These are phyloP conservation scores for Mycena rebaudengoi DNA, from an alignment of 768 basidiomycete species.

Conservation along the genomic window DNA sequence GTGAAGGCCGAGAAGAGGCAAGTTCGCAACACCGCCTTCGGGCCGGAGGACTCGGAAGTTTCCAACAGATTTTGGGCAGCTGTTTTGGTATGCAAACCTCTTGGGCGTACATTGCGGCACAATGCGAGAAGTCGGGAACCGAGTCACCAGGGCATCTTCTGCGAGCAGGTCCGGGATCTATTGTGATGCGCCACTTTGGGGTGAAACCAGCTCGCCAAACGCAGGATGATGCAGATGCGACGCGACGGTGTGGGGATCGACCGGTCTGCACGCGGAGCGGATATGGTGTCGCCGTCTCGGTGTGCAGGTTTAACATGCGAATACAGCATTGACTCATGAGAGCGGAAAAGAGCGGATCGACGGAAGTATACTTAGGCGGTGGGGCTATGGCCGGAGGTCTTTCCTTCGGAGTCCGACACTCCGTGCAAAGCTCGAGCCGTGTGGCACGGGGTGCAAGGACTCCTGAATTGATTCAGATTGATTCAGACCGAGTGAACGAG, in stretches of 20 bases:
- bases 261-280: conserved; percentile 13
- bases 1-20: no score
- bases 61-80: conserved; percentile 13
- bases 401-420: background rate
- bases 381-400: background rate
- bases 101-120: background rate
- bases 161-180: conserved; percentile 14
- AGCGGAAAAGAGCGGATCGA: background rate
- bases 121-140: background rate
- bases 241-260: no score
- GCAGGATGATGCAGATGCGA: no score
- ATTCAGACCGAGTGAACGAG: no score
- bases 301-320: conserved; percentile 8
- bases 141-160: background rate
- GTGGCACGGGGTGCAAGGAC: background rate
- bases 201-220: no score
- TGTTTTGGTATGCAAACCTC: conserved; percentile 8
- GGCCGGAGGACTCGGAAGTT: conserved; percentile 7
- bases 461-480: no score
- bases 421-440: background rate
- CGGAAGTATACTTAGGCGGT: no score
- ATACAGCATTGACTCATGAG: conserved; percentile 3
- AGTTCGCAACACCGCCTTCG: conserved; percentile 17
- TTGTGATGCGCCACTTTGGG: conserved; percentile 2
- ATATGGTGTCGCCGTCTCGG: background rate